A percentile compares a stretch with the other conserved stretches of the same genome.
Conservation (phyloP, 257 asterid species). For the Anisodus acutangulus region DNA sequence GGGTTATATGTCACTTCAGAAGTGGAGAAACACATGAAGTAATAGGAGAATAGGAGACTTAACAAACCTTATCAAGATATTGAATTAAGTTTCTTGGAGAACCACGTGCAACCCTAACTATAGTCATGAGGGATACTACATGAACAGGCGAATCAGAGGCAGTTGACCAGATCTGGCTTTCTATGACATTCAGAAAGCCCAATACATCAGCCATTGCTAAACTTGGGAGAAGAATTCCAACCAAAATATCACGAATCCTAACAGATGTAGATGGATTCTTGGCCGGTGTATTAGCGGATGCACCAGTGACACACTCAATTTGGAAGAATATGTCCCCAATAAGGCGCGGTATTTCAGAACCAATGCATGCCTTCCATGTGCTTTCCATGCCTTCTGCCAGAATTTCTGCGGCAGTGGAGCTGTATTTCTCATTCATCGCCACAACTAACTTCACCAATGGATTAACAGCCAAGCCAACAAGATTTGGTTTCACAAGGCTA, state of each 20-base stretch:
- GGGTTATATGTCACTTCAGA: neutral
- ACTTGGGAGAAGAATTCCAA: slow-evolving; percentile 88
- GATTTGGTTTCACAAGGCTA: slow-evolving; percentile 74
- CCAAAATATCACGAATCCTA: slow-evolving; percentile 69
- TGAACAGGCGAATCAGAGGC: slow-evolving; percentile 99
- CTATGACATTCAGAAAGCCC: slow-evolving; percentile 84
- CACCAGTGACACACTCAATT: slow-evolving; percentile 88
- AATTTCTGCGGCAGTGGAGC: slow-evolving; percentile 94
- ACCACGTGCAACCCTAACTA: slow-evolving; percentile 83
- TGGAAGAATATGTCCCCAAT: slow-evolving; percentile 91
- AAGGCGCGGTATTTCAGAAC: slow-evolving; percentile 76
- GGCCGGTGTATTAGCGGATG: slow-evolving; percentile 51
- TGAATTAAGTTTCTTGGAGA: slow-evolving; percentile 87
- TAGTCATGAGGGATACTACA: slow-evolving; percentile 79
- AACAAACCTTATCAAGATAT: slow-evolving; percentile 90
- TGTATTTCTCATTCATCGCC: slow-evolving; percentile 89
- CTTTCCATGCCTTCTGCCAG: slow-evolving; percentile 98
- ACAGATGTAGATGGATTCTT: slow-evolving; percentile 53
- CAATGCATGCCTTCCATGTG: slow-evolving; percentile 82
- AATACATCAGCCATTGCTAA: slow-evolving; percentile 90
- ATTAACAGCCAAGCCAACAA: slow-evolving; percentile 68
- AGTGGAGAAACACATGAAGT: neutral
- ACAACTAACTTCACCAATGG: slow-evolving; percentile 80
- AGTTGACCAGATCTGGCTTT: slow-evolving; percentile 95
- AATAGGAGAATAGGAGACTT: neutral